Conservation (phyloP, 2,329 filamentous ascomycete species). For the Aurifilum marmelostoma region DNA sequence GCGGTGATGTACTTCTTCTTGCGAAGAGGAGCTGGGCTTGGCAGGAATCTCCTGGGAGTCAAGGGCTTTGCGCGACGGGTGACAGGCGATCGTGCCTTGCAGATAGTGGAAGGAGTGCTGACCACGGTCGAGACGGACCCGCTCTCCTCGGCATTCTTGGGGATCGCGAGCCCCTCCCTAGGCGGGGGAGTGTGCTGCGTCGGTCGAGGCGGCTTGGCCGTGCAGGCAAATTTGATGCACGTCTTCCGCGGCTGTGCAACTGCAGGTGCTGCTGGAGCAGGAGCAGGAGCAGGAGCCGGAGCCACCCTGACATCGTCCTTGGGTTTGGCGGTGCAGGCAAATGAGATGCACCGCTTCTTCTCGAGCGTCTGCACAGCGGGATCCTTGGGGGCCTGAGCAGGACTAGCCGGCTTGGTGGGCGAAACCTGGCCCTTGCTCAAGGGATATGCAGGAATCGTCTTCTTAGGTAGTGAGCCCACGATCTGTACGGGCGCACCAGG, state of each 20-base stretch:
- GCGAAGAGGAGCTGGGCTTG: constrained; percentile 43
- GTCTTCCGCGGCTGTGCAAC: constrained; percentile 50
- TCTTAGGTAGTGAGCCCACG: constrained; percentile 26
- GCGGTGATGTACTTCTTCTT: constrained; percentile 55
- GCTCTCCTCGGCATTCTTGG: constrained; percentile 19
- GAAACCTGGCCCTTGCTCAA: constrained; percentile 26
- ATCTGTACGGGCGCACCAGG: constrained; percentile 20
- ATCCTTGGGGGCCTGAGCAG: constrained; percentile 46
- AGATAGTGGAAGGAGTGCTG: constrained; percentile 32
- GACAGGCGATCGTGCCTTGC: constrained; percentile 36
- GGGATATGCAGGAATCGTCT: background rate
- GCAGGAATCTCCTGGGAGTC: constrained; percentile 43
- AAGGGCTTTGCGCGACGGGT: constrained; percentile 33
- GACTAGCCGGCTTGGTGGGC: constrained; percentile 34
- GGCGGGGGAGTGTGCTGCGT: constrained; percentile 34
- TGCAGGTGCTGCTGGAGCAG: background rate
- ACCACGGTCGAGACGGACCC: constrained; percentile 27
- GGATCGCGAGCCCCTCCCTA: constrained; percentile 10
- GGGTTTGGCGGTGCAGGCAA: constrained; percentile 77
- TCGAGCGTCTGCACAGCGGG: constrained; percentile 65
- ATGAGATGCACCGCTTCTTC: constrained; percentile 89
- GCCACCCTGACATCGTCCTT: constrained; percentile 47
- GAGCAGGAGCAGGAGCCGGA: constrained; percentile 23
- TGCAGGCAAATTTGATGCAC: constrained; percentile 77
- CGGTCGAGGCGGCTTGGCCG: constrained; percentile 51